Base-by-base conservation (phyloP, 116 monocot species). In the Posidonia oceanica region DNA sequence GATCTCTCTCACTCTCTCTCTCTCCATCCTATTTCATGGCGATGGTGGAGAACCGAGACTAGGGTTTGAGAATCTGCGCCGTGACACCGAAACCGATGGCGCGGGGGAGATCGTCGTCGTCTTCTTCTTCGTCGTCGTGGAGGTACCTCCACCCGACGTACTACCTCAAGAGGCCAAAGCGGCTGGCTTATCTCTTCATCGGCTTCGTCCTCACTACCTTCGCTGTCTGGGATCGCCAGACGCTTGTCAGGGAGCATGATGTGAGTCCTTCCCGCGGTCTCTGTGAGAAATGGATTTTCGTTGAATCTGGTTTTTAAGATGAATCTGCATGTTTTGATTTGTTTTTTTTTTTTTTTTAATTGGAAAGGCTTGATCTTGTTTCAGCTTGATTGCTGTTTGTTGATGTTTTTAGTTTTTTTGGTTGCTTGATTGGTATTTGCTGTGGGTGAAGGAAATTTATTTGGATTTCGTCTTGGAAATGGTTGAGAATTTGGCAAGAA, bases 151-250 rank as follows among this genome's bases (percentile, higher is more conserved):
- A 79, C 61, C 95, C 88, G 1, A 66, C 82, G 39, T 95, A 95
- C 74, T 95, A 91, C 83, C 76, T 95, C 70, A 88, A 88, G 73
- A 84, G 95, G 21, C 91, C 95, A 14, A 77, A 76, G 74, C 78
- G 81, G 42, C 79, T 91, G 4, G 84, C 81, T 5, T 39, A 83
- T 66, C 73, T 88, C 72, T 78, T 95, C 75, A 67, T 80, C 63
- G 77, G 60, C 67, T 91, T 91, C 64, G 87, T 91, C 67, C 15
- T 88, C n/a, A 66, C 76, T 16, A 76, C 83, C 59, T 80, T 86
- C 73, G 83, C 55, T 36, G 71, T 86, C 67, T 86, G 86, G 86
- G 86, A 86, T 42, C 80, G 86, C 11, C 83, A 83, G 61, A 71
- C 77, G 36, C 77, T 86, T 7, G 73, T 86, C 65, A 71, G 86